Percentiles rank a stretch among this genome's conserved stretches.
Conservation (phyloP, 169 alveolate genomes). For the Ichthyophthirius multifiliis region DNA sequence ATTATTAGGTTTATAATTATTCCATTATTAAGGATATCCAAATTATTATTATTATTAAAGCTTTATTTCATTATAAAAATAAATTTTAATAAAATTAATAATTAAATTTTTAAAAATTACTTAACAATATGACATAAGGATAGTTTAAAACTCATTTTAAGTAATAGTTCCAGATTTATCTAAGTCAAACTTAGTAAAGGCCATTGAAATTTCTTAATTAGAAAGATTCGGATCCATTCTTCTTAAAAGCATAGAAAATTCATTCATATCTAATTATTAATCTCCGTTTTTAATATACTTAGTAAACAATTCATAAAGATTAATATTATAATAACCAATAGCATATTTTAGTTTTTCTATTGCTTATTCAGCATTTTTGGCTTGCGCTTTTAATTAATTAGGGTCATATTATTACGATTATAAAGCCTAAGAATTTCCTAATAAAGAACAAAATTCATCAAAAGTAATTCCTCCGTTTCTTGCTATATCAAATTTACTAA, state of each 20-base stretch:
- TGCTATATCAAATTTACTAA: background rate
- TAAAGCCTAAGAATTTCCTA: background rate
- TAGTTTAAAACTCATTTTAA: background rate
- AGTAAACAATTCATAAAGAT: background rate
- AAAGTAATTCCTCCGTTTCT: background rate
- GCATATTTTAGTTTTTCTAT: background rate
- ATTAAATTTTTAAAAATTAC: too few relatives aligned
- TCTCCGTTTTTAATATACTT: background rate
- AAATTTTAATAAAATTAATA: too few relatives aligned
- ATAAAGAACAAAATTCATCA: background rate
- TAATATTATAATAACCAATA: background rate
- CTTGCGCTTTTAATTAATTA: background rate
- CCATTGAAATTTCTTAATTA: background rate
- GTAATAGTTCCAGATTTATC: slow-evolving; percentile 6
- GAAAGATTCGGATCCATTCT: slow-evolving; percentile 1
- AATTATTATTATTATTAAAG: too few relatives aligned
- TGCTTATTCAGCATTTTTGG: background rate
- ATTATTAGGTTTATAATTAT: too few relatives aligned
- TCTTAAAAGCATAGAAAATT: background rate
- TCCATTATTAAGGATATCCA: too few relatives aligned
- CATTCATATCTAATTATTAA: background rate
- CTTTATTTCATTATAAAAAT: too few relatives aligned
- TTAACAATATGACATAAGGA: too few relatives aligned
- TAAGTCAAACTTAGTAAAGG: background rate
- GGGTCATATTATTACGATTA: background rate